A percentile compares a stretch with the other conserved stretches of the same genome.
Evolutionary conservation across 176 grass and related monocot genomes (phyloP).

Genomic region (Bromus sterilis): DNA sequence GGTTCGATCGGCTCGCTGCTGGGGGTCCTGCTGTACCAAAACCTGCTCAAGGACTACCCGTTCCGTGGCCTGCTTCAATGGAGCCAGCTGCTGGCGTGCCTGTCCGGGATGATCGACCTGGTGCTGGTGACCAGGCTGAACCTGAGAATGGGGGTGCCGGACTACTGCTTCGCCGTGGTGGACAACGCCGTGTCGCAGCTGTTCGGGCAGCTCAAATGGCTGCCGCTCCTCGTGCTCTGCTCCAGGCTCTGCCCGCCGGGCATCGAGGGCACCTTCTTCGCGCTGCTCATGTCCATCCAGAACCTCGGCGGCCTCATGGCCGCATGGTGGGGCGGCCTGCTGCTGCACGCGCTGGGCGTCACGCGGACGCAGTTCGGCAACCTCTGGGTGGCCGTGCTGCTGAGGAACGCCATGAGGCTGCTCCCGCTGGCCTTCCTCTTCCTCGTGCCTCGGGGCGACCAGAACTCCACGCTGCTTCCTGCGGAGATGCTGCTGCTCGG

Average conservation of each 20-base stretch:
- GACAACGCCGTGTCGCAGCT: constrained; percentile 58
- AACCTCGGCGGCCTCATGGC: constrained; percentile 60
- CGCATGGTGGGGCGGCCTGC: constrained; percentile 66
- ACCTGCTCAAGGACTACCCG: constrained; percentile 43
- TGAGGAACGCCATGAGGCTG: constrained; percentile 52
- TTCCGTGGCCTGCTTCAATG: constrained; percentile 68
- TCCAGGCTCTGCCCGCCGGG: constrained; percentile 64
- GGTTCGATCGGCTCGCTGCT: constrained; percentile 78
- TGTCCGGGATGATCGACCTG: constrained; percentile 77
- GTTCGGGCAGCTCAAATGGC: constrained; percentile 52
- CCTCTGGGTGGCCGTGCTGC: constrained; percentile 60
- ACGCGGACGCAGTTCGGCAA: constrained; percentile 63
- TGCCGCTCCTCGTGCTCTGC: constrained; percentile 81
- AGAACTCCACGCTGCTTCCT: constrained; percentile 40
- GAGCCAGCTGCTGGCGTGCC: constrained; percentile 50
- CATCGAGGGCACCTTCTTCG: constrained; percentile 88
- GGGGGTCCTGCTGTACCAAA: constrained; percentile 74
- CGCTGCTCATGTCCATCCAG: constrained; percentile 82
- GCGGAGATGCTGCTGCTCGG: constrained; percentile 35
- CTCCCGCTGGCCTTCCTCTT: constrained; percentile 54
- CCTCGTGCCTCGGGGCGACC: constrained; percentile 55
- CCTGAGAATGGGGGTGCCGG: constrained; percentile 46
- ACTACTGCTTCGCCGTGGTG: constrained; percentile 57
- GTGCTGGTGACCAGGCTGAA: constrained; percentile 56
- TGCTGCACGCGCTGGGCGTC: constrained; percentile 64